phyloP scores from a whole-genome alignment of 2,329 filamentous ascomycete species.

The Bipolaris zeicola region DNA sequence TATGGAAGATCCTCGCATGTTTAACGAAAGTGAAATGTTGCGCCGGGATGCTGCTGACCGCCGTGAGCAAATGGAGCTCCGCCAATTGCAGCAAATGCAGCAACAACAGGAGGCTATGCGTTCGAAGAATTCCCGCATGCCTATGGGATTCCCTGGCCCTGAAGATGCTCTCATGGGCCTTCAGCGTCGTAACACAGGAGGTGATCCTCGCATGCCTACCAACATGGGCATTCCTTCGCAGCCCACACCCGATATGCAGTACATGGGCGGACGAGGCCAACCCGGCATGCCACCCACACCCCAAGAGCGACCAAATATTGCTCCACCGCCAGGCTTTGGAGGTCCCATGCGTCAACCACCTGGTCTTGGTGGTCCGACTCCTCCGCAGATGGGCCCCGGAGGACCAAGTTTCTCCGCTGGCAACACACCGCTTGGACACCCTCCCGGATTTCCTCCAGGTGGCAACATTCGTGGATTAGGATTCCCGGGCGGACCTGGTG shows the following conservation, averaged over 20 bases:
- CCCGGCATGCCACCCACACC: conserved; percentile 46
- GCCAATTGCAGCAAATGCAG: conserved; percentile 38
- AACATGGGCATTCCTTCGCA: conserved; percentile 52
- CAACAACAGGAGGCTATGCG: conserved; percentile 47
- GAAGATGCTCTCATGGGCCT: conserved; percentile 43
- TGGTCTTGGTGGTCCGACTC: conserved; percentile 37
- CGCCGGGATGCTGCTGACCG: conserved; percentile 40
- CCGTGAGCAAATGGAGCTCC: conserved; percentile 37
- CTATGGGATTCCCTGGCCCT: conserved; percentile 40
- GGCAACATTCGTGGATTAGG: conserved; percentile 38
- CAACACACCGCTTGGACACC: conserved; percentile 47
- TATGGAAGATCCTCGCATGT: conserved; percentile 45
- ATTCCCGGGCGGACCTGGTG: conserved; percentile 28
- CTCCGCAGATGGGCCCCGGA: conserved; percentile 41
- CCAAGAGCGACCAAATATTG: conserved; percentile 45
- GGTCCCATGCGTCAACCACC: conserved; percentile 47
- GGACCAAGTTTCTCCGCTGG: conserved; percentile 44
- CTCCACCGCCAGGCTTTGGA: conserved; percentile 46
- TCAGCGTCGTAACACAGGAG: conserved; percentile 47
- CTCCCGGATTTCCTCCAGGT: conserved; percentile 42
- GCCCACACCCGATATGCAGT: conserved; percentile 43
- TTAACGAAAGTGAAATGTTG: conserved; percentile 41
- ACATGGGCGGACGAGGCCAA: conserved; percentile 41
- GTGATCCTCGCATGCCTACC: conserved; percentile 44
- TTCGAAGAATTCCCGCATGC: conserved; percentile 38